phyloP scores from a whole-genome alignment of 2,329 filamentous ascomycete genomes.

The Colletotrichum truncatum region DNA sequence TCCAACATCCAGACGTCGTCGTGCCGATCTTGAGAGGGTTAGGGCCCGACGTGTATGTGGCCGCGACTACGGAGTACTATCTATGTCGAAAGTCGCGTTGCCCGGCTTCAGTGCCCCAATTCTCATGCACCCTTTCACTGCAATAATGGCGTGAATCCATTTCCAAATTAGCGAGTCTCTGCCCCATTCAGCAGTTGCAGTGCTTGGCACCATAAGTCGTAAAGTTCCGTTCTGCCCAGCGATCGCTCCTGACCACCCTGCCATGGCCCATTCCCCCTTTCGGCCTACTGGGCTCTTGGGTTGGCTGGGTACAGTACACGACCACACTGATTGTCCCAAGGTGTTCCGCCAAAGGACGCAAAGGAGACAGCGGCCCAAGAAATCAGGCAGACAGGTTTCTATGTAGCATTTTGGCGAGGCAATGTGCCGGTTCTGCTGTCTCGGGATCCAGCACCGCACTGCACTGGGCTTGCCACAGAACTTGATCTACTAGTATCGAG shows the following conservation, averaged over 20 bases:
- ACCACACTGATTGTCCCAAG: neutral
- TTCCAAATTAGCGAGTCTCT: neutral
- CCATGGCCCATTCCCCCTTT: neutral
- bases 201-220: neutral
- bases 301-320: slow-evolving; percentile 7
- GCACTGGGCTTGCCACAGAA: neutral
- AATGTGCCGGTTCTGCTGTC: too few species aligned
- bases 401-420: too few species aligned
- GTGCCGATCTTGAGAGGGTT: neutral
- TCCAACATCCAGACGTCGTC: neutral
- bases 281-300: neutral
- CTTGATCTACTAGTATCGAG: too few species aligned
- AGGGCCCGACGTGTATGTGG: neutral
- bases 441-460: neutral
- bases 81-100: neutral
- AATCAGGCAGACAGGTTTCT: neutral
- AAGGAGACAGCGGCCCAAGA: neutral
- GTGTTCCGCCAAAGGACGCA: neutral
- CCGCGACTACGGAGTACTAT: neutral
- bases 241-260: neutral
- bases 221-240: neutral
- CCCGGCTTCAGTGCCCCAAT: slow-evolving; percentile 7
- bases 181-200: neutral
- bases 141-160: slow-evolving; percentile 14
- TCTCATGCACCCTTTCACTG: slow-evolving; percentile 13